Conservation (phyloP, 768 basidiomycete genomes). For the Russula griseocarnosa region DNA sequence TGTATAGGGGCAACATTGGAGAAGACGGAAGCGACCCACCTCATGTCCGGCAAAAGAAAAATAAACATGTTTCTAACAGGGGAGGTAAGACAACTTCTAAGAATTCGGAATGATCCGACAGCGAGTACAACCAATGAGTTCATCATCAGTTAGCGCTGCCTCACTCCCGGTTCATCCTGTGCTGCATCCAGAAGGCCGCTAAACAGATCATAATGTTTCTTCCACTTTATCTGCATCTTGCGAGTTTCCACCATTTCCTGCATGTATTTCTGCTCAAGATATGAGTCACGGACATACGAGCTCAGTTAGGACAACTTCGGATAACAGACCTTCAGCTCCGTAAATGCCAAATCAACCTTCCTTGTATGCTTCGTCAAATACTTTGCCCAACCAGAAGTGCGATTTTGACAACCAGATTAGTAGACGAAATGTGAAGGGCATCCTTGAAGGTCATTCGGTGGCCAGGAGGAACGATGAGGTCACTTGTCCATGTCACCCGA, state of each 20-base stretch:
- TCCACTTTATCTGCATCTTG: conserved; percentile 21
- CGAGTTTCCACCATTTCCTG: conserved; percentile 31
- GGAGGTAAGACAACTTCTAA: not conserved
- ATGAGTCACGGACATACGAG: not conserved
- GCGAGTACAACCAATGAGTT: not conserved
- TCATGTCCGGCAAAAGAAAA: conserved; percentile 37
- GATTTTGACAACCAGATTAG: conserved; percentile 38
- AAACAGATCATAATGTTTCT: conserved; percentile 31
- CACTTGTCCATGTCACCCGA: conserved; percentile 47
- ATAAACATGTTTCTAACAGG: conserved; percentile 34
- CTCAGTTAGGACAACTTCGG: not conserved
- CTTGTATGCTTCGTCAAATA: conserved; percentile 37
- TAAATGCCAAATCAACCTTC: conserved; percentile 38
- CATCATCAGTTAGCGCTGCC: conserved; percentile 21
- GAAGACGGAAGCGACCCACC: conserved; percentile 18
- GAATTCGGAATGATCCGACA: not conserved
- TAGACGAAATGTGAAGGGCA: conserved; percentile 44
- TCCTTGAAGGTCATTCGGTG: conserved; percentile 49
- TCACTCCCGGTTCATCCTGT: conserved; percentile 22
- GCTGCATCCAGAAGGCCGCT: conserved; percentile 30
- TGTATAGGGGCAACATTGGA: too few species aligned
- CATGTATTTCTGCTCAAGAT: conserved; percentile 29
- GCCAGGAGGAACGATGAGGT: conserved; percentile 40
- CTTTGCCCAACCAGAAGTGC: conserved; percentile 42
- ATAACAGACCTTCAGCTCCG: conserved; percentile 42